Percentiles rank a stretch among this genome's conserved stretches.
These are phyloP conservation scores for Schoenoplectus tabernaemontani DNA, from an alignment of 202 grass and related monocot species.

Conservation along the genomic window DNA sequence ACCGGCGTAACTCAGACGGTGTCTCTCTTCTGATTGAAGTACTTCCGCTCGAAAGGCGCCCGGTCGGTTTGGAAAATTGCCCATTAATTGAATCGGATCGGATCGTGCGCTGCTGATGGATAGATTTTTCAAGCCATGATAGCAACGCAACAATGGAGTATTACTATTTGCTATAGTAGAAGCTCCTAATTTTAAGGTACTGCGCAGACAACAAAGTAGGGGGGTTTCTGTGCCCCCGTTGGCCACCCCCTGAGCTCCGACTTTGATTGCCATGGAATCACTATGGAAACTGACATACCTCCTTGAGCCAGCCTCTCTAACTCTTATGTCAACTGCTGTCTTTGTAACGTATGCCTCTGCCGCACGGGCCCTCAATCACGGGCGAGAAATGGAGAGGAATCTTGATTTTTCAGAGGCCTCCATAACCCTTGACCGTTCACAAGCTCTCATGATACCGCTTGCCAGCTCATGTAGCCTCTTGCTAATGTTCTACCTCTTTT, in stretches of 20 bases:
- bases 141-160: neutral
- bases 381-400: constrained; percentile 86
- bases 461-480: constrained; percentile 81
- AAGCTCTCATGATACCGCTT: constrained; percentile 82
- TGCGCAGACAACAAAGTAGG: neutral
- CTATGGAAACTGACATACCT: constrained; percentile 74
- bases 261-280: constrained; percentile 44
- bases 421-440: constrained; percentile 72
- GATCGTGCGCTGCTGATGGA: neutral
- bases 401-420: constrained; percentile 88
- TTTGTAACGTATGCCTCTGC: constrained; percentile 75
- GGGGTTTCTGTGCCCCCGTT: neutral
- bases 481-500: constrained; percentile 93
- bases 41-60: neutral
- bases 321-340: constrained; percentile 59
- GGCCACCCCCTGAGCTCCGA: neutral
- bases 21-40: neutral
- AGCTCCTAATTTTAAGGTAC: neutral
- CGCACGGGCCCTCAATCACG: constrained; percentile 64
- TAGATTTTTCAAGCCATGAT: too few relatives aligned
- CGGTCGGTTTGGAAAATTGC: neutral
- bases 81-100: neutral
- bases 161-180: neutral
- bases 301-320: constrained; percentile 73
- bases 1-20: neutral